Evolutionary conservation across 352 stramenopile species (phyloP), one percentile per base, ranked within the genome.

Genomic region (Ophiocytium majus): DNA sequence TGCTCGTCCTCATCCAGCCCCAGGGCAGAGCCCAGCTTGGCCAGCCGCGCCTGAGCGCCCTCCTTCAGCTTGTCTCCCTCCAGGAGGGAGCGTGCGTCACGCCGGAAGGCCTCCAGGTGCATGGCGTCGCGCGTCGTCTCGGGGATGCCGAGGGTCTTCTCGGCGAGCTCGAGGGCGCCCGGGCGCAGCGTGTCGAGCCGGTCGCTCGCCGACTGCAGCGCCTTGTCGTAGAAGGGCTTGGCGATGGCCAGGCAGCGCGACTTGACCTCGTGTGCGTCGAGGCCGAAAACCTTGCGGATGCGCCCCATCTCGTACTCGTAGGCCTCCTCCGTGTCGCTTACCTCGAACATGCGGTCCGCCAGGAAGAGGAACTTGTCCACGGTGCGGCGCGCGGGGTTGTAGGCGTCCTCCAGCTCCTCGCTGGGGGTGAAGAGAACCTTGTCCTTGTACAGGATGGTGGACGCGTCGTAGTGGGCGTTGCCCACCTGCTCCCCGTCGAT

Each of bases 311-410:
- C 92, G 89, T 93, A 95, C 10, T 86, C 89, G 66, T 93, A 93
- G 19, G 91, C 92, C 84, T 94, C 91, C 10, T 93, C 87, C 1
- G 91, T 94, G 88, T 95, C 92, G 50, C 87, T 89, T n/a, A 86
- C 82, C 82, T 86, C 82, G 49, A 94, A 91, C 0, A 91, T 89
- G 66, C 92, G 88, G 50, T 94, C 92, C 19, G 87, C 91, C 76
- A 94, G 85, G 85, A 94, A 95, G 10, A 94, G 74, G 36, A 94
- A 90, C 84, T 94, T 95, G 83, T 94, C 91, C 78, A 94, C 89
- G 31, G 88, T 88, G 35, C 91, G 84, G 33, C 89, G 87, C 86
- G 93, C 92, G 5, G 90, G 89, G 88, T 92, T 89, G 79, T 92
- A 90, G 0, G 86, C 85, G 84, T 94, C 91, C 9, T 93, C 91